A percentile compares a stretch with the other conserved stretches of the same genome.
phyloP scores from a whole-genome alignment of 2,329 filamentous ascomycete species.

The Tolypocladium tundrense region DNA sequence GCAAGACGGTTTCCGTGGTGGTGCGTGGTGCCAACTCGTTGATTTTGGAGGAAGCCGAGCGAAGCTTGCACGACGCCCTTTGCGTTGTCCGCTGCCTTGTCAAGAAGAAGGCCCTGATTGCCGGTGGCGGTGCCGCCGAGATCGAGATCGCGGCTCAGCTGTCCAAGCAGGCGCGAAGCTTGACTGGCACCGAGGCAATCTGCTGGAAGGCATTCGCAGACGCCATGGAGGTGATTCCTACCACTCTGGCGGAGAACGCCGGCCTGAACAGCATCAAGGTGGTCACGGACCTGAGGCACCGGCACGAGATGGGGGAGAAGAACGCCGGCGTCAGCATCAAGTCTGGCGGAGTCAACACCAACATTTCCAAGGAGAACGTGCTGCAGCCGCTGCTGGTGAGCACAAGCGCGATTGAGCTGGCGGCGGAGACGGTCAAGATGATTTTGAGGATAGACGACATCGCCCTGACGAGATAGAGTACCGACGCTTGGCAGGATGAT shows the following conservation, averaged over 20 bases:
- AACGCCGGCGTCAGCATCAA: constrained; percentile 98
- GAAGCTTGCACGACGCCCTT: constrained; percentile 90
- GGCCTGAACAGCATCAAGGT: constrained; percentile 98
- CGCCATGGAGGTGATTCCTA: constrained; percentile 93
- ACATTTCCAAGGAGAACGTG: constrained; percentile 95
- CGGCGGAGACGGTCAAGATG: constrained; percentile 98
- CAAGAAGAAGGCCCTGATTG: constrained; percentile 99
- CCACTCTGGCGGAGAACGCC: constrained; percentile 92
- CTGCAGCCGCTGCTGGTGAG: constrained; percentile 92
- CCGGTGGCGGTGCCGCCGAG: constrained; percentile 90
- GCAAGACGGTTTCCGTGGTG: constrained; percentile 89
- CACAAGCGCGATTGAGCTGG: constrained; percentile 94
- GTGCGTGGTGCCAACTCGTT: constrained; percentile 88
- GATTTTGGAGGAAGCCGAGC: constrained; percentile 94
- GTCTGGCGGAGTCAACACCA: constrained; percentile 90
- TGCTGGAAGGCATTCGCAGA: constrained; percentile 99
- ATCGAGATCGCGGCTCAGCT: constrained; percentile 90
- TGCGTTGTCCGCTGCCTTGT: constrained; percentile 96
- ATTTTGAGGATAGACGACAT: constrained; percentile 60
- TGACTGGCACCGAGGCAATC: constrained; percentile 88
- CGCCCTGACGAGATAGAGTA: constrained; percentile 44
- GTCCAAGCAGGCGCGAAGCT: constrained; percentile 67
- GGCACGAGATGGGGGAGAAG: constrained; percentile 89
- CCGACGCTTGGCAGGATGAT: constrained; percentile 18
- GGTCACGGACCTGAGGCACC: constrained; percentile 87